A percentile compares a stretch with the other conserved stretches of the same genome.
Conservation (phyloP, 495 filamentous ascomycete species). For the Lepraria neglecta region DNA sequence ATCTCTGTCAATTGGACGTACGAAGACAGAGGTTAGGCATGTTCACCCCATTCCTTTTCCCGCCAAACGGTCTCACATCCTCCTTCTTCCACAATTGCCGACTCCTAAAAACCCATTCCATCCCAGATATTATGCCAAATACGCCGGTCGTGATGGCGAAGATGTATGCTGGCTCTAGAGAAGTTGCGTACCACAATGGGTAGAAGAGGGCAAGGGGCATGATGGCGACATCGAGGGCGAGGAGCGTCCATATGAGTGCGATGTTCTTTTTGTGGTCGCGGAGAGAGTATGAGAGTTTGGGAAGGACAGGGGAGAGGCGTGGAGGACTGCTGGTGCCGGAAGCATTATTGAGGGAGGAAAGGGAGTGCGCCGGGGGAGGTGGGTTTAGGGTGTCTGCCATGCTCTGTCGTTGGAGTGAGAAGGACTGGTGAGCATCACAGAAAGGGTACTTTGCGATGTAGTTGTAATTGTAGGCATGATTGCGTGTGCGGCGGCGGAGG, state of each 20-base stretch:
- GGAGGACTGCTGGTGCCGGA: neutral
- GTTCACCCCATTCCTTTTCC: conserved; percentile 18
- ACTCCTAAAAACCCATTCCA: conserved; percentile 48
- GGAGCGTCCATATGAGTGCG: conserved; percentile 52
- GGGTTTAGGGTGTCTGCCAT: neutral
- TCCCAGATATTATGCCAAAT: conserved; percentile 52
- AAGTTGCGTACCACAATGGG: conserved; percentile 49
- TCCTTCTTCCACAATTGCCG: conserved; percentile 31
- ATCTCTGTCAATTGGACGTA: no score
- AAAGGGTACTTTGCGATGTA: no score
- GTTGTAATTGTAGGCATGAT: no score
- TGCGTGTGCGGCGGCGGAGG: no score
- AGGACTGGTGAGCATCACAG: neutral
- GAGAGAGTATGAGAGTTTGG: conserved; percentile 52
- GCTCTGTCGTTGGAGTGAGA: neutral
- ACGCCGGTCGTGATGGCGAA: conserved; percentile 53
- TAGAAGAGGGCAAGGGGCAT: conserved; percentile 55
- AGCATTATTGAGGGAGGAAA: neutral
- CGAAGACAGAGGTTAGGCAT: no score
- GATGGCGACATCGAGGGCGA: conserved; percentile 47
- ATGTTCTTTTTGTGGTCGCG: conserved; percentile 50
- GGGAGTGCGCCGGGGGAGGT: neutral
- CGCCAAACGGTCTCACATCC: conserved; percentile 19
- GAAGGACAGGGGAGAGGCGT: conserved; percentile 19
- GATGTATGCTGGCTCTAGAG: conserved; percentile 29